These are phyloP conservation scores for Ploettnerulaceae sp. DNA, from an alignment of 2,329 filamentous ascomycete species.

Conservation along the genomic window DNA sequence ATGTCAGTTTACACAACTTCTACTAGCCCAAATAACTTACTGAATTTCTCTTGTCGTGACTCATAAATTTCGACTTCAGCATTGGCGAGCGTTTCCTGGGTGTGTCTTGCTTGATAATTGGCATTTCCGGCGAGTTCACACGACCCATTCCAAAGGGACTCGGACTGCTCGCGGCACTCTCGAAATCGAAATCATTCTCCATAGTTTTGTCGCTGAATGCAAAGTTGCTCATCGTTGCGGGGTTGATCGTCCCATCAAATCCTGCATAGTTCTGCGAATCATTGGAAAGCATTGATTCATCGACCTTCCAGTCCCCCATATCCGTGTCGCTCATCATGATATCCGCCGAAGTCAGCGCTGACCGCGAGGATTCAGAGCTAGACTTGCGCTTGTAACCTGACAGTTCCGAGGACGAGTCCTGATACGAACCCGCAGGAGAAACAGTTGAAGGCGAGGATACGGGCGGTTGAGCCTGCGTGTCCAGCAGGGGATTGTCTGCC, in stretches of 20 bases:
- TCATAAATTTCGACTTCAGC: conserved; percentile 26
- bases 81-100: conserved; percentile 26
- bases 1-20: conserved; percentile 27
- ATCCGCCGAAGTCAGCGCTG: conserved; percentile 39
- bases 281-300: conserved; percentile 35
- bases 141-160: conserved; percentile 33
- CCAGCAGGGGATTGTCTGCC: conserved; percentile 21
- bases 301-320: conserved; percentile 41
- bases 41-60: conserved; percentile 41
- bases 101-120: conserved; percentile 37
- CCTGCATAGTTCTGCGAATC: conserved; percentile 38
- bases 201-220: conserved; percentile 42
- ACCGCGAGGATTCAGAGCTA: conserved; percentile 44
- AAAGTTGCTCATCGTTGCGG: conserved; percentile 34
- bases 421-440: conserved; percentile 38
- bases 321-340: conserved; percentile 41
- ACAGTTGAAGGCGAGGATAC: conserved; percentile 30
- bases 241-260: conserved; percentile 36
- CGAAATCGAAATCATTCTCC: conserved; percentile 52
- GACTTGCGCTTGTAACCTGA: conserved; percentile 45
- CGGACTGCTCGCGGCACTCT: conserved; percentile 54
- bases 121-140: conserved; percentile 40
- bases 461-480: conserved; percentile 19
- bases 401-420: conserved; percentile 50
- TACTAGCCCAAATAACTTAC: conserved; percentile 32